phyloP scores from a whole-genome alignment of 208 protist species.

The Leishmania mexicana region DNA sequence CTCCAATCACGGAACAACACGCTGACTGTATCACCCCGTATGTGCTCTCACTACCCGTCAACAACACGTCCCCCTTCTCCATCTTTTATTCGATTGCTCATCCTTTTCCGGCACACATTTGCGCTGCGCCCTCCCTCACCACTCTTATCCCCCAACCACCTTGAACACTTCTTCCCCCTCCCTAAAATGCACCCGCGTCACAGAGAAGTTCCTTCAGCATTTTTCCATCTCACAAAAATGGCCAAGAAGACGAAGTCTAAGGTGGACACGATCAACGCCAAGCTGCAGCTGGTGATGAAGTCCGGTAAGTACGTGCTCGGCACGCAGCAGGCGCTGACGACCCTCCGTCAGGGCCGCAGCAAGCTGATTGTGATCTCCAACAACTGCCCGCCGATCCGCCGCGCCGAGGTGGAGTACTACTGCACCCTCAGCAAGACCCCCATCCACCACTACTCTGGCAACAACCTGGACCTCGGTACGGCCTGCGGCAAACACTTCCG shows the following conservation, averaged over 20 bases:
- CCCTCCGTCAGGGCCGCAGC: conserved; percentile 95
- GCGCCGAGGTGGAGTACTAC: conserved; percentile 99
- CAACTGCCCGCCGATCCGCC: conserved; percentile 99
- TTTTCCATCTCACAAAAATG: conserved; percentile 56
- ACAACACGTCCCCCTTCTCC: background rate
- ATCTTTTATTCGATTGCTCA: background rate
- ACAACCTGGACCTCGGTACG: conserved; percentile 99
- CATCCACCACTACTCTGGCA: conserved; percentile 99
- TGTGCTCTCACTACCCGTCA: background rate
- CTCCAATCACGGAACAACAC: background rate
- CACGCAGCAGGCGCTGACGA: conserved; percentile 97
- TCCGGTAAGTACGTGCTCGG: conserved; percentile 99
- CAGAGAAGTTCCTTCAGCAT: conserved; percentile 25
- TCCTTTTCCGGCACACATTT: background rate
- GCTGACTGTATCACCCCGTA: background rate
- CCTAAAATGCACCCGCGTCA: background rate
- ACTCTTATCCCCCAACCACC: background rate
- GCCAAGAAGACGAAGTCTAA: conserved; percentile 96
- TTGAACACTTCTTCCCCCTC: background rate
- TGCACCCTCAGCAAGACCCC: conserved; percentile 99
- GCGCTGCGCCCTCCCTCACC: background rate
- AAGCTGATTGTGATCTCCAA: conserved; percentile 99
- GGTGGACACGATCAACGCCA: conserved; percentile 98
- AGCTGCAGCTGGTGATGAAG: conserved; percentile 99
- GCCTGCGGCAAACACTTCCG: conserved; percentile 99